phyloP scores from a whole-genome alignment of 495 filamentous ascomycete species.

The Sordaria brevicollis region DNA sequence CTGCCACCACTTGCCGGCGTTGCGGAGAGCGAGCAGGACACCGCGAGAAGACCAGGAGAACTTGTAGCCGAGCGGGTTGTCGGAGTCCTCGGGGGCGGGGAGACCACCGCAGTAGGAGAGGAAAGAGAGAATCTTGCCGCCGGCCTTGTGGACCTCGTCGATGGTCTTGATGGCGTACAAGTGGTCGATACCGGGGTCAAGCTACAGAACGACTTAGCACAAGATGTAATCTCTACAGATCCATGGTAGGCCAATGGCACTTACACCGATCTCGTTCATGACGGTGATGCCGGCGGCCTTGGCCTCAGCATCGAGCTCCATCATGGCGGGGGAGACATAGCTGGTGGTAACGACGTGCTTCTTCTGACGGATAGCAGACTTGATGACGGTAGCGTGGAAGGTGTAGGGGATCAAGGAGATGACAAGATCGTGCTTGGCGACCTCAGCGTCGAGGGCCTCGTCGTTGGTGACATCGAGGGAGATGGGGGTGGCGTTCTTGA shows the following conservation, averaged over 20 bases:
- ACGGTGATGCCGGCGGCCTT: slow-evolving; percentile 95
- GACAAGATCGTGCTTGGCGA: slow-evolving; percentile 68
- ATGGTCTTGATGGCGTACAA: slow-evolving; percentile 88
- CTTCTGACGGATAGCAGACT: slow-evolving; percentile 86
- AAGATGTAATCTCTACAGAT: slow-evolving; percentile 22
- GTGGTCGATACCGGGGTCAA: slow-evolving; percentile 53
- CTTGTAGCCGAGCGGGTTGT: slow-evolving; percentile 94
- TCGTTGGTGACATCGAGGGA: slow-evolving; percentile 74
- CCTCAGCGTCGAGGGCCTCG: slow-evolving; percentile 63
- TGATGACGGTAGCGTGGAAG: slow-evolving; percentile 83
- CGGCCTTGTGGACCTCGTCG: slow-evolving; percentile 66
- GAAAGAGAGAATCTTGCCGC: slow-evolving; percentile 80
- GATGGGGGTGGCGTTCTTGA: slow-evolving; percentile 62
- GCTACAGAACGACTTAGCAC: not conserved
- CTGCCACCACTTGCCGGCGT: slow-evolving; percentile 75
- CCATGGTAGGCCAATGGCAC: not conserved
- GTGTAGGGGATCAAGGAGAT: slow-evolving; percentile 88
- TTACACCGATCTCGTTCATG: slow-evolving; percentile 94
- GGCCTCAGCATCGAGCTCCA: slow-evolving; percentile 68
- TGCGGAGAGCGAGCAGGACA: slow-evolving; percentile 75
- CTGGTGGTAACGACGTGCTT: slow-evolving; percentile 95
- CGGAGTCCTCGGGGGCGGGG: slow-evolving; percentile 58
- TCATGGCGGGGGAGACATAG: slow-evolving; percentile 88
- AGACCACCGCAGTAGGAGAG: slow-evolving; percentile 79
- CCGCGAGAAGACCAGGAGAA: slow-evolving; percentile 80